phyloP scores from a whole-genome alignment of 1,284 basidiomycete genomes.

The Heterobasidion occidentale region DNA sequence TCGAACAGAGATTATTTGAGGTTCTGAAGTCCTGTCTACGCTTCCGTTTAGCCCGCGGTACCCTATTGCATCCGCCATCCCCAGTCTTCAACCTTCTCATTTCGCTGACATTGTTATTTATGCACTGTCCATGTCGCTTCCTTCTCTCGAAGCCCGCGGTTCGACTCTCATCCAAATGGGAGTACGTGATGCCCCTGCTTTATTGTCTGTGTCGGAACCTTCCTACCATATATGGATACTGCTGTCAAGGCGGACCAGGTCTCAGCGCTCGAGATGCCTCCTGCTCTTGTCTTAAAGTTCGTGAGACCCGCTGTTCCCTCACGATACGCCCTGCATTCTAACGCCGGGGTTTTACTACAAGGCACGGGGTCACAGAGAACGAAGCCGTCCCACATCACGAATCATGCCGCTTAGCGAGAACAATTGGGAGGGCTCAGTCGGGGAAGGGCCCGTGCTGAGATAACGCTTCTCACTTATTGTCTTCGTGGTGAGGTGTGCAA shows the following conservation, averaged over 20 bases:
- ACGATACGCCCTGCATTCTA: constrained; percentile 5
- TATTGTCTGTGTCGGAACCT: constrained; percentile 10
- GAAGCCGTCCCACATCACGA: background rate
- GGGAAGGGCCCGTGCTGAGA: constrained; percentile 6
- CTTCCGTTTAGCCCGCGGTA: too few species aligned
- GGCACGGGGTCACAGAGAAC: background rate
- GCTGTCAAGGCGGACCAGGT: background rate
- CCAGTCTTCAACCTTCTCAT: too few species aligned
- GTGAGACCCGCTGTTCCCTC: constrained; percentile 5
- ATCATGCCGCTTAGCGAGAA: constrained; percentile 6
- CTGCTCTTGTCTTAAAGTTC: constrained; percentile 1
- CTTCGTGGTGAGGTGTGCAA: background rate
- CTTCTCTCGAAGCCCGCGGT: background rate
- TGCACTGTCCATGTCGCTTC: background rate
- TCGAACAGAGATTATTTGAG: too few species aligned
- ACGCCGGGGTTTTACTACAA: background rate
- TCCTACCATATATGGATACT: constrained; percentile 9
- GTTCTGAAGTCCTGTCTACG: too few species aligned
- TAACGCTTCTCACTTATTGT: constrained; percentile 12
- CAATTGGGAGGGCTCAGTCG: constrained; percentile 4
- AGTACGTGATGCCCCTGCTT: background rate
- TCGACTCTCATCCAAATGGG: background rate
- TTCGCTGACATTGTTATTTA: background rate
- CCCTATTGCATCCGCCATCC: too few species aligned
- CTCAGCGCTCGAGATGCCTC: constrained; percentile 1